These are phyloP conservation scores for Annulohypoxylon stygium DNA, from an alignment of 495 filamentous ascomycete species.

Conservation along the genomic window DNA sequence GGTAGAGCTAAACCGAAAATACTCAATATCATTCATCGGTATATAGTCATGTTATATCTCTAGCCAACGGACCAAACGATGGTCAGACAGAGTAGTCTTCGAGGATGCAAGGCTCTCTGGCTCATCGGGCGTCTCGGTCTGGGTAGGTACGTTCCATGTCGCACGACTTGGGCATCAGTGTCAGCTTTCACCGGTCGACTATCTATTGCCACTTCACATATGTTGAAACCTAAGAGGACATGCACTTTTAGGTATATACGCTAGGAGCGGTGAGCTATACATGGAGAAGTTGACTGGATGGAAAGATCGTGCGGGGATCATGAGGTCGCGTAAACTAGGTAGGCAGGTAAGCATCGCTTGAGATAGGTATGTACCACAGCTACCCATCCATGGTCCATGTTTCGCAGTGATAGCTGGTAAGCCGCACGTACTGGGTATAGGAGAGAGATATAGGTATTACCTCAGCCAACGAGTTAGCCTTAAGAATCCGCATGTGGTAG, in stretches of 20 bases:
- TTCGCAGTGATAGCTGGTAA: conserved; percentile 11
- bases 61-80: conserved; percentile 4
- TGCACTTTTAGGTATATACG: conserved; percentile 28
- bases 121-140: conserved; percentile 29
- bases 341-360: conserved; percentile 11
- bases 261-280: conserved; percentile 26
- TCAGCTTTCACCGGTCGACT: conserved; percentile 39
- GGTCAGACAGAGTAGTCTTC: conserved; percentile 16
- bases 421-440: conserved; percentile 14
- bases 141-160: conserved; percentile 13
- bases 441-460: conserved; percentile 1
- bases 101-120: conserved; percentile 8
- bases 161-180: conserved; percentile 37
- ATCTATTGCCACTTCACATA: conserved; percentile 31
- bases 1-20: conserved; percentile 13
- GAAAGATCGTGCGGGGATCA: conserved; percentile 24
- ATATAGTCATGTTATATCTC: conserved; percentile 27
- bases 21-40: conserved; percentile 6
- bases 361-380: background rate
- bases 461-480: background rate
- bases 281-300: conserved; percentile 25
- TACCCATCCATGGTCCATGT: conserved; percentile 15
- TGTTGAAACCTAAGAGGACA: conserved; percentile 36
- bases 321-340: background rate
- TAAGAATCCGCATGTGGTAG: background rate